phyloP scores from a whole-genome alignment of 768 basidiomycete species.

The Boletus sensibilis region DNA sequence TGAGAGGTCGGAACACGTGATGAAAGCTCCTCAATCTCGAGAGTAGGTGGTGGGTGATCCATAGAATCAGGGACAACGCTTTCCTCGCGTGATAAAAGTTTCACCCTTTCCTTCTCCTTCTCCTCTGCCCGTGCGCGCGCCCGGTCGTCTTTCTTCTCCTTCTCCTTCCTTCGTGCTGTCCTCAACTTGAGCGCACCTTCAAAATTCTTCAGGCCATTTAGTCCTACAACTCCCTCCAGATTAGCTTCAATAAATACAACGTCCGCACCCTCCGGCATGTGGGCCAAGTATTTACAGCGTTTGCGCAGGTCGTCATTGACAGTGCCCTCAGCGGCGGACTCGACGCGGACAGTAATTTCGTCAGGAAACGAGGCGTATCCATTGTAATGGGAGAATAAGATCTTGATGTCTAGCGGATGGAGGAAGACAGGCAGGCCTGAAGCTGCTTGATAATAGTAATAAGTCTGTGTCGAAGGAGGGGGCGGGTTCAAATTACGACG shows the following conservation, averaged over 20 bases:
- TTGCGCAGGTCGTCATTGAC: conserved; percentile 93
- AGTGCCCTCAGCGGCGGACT: conserved; percentile 69
- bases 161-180: conserved; percentile 71
- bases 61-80: conserved; percentile 2
- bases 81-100: conserved; percentile 30
- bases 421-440: conserved; percentile 90
- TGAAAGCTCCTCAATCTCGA: conserved; percentile 16
- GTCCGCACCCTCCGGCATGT: conserved; percentile 88
- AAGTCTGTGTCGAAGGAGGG: conserved; percentile 84
- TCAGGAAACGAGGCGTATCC: conserved; percentile 84
- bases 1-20: conserved; percentile 10
- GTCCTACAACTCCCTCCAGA: conserved; percentile 72
- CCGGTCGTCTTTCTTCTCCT: conserved; percentile 81
- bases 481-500: conserved; percentile 83
- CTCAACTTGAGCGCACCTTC: conserved; percentile 80
- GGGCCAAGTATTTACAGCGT: conserved; percentile 93
- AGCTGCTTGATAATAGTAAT: conserved; percentile 94
- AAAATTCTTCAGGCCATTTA: conserved; percentile 75
- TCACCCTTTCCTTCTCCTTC: conserved; percentile 57
- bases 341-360: conserved; percentile 75
- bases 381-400: conserved; percentile 80
- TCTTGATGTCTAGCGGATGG: conserved; percentile 93
- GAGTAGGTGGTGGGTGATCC: conserved; percentile 5
- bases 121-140: conserved; percentile 80
- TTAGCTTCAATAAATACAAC: conserved; percentile 93